Conservation (phyloP, 2,329 filamentous ascomycete species). For the Paraphoma sp. region DNA sequence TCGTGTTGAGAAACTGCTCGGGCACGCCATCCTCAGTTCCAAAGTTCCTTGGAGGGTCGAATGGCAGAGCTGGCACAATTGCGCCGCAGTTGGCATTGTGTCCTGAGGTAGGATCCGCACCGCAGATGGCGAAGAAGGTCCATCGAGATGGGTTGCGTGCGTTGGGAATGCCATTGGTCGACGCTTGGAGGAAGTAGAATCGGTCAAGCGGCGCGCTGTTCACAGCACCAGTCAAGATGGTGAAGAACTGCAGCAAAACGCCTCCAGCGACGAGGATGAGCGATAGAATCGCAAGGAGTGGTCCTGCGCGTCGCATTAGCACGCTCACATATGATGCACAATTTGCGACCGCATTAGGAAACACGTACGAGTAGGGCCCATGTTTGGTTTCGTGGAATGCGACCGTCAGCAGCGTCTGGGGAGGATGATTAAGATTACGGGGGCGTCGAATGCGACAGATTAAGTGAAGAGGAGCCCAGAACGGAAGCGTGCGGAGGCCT, state of each 20-base stretch:
- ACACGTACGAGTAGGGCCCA: conserved; percentile 24
- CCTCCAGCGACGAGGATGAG: conserved; percentile 68
- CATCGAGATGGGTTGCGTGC: conserved; percentile 71
- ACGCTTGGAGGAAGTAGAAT: conserved; percentile 85
- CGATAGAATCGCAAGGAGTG: conserved; percentile 62
- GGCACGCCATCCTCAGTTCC: conserved; percentile 62
- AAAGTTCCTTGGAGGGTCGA: conserved; percentile 70
- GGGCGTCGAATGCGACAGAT: neutral
- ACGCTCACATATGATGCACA: neutral
- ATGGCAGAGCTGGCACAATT: conserved; percentile 69
- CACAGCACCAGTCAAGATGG: conserved; percentile 66
- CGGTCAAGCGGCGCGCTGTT: conserved; percentile 67
- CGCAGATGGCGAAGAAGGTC: conserved; percentile 90
- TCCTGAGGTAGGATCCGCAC: conserved; percentile 57
- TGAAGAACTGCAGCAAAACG: conserved; percentile 69
- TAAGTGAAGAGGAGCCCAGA: conserved; percentile 1
- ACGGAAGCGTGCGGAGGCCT: conserved; percentile 5
- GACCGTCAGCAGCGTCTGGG: neutral
- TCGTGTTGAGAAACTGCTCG: conserved; percentile 59
- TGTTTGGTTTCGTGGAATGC: conserved; percentile 2
- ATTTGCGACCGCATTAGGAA: conserved; percentile 9
- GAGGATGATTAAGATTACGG: conserved; percentile 15
- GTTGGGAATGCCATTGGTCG: conserved; percentile 71
- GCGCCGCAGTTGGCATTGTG: conserved; percentile 68
- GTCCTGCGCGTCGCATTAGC: conserved; percentile 51